Evolutionary conservation across 1,139 yeast species (phyloP).

Genomic region (Wickerhamomyces sp.): DNA sequence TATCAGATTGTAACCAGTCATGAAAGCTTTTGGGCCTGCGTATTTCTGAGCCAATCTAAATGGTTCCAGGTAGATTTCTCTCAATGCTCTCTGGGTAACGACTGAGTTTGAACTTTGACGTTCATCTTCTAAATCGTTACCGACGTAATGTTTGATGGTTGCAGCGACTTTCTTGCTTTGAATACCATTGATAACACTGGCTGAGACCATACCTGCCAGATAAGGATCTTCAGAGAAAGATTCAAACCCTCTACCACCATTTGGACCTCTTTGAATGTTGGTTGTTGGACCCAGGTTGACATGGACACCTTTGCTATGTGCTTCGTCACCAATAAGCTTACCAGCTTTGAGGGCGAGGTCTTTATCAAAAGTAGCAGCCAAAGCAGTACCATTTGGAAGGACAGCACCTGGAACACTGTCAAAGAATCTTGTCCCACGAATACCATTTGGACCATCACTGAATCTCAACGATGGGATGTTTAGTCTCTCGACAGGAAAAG

Average conservation of each 20-base stretch:
- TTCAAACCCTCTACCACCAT: slow-evolving; percentile 65
- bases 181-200: slow-evolving; percentile 47
- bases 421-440: slow-evolving; percentile 46
- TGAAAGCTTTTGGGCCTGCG: slow-evolving; percentile 45
- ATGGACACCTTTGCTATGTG: slow-evolving; percentile 49
- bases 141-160: slow-evolving; percentile 54
- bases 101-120: slow-evolving; percentile 43
- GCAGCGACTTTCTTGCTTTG: slow-evolving; percentile 50
- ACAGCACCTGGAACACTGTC: slow-evolving; percentile 44
- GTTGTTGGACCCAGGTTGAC: slow-evolving; percentile 55
- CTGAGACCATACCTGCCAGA: slow-evolving; percentile 49
- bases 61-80: slow-evolving; percentile 58
- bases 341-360: slow-evolving; percentile 41
- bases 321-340: slow-evolving; percentile 43
- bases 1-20: slow-evolving; percentile 58
- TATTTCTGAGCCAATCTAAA: slow-evolving; percentile 51
- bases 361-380: slow-evolving; percentile 31
- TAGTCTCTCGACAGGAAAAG: slow-evolving; percentile 42
- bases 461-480: slow-evolving; percentile 34
- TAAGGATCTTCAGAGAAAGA: slow-evolving; percentile 60
- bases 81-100: slow-evolving; percentile 51
- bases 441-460: slow-evolving; percentile 53
- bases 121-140: slow-evolving; percentile 57
- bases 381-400: slow-evolving; percentile 42
- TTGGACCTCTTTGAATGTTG: slow-evolving; percentile 51